phyloP scores from a whole-genome alignment of 23 red algal genomes.

The Agarophyton chilense region DNA sequence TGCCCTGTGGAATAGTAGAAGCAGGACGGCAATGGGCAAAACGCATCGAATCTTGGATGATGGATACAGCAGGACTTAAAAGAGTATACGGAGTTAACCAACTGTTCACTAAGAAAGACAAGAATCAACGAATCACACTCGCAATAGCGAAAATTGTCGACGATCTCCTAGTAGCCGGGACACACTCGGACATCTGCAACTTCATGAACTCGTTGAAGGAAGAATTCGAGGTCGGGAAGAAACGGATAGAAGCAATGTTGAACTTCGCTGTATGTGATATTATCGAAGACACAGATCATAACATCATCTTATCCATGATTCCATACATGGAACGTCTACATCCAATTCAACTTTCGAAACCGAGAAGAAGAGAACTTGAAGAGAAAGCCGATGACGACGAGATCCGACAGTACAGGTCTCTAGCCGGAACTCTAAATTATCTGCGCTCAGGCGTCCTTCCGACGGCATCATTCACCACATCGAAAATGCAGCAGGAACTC shows the following conservation, averaged over 20 bases:
- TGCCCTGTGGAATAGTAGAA: slow-evolving; percentile 34
- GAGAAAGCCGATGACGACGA: neutral
- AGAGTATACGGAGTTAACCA: slow-evolving; percentile 9
- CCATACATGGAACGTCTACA: neutral
- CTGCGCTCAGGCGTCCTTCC: slow-evolving; percentile 9
- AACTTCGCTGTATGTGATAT: slow-evolving; percentile 11
- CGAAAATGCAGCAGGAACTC: slow-evolving; percentile 11
- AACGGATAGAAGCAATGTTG: neutral
- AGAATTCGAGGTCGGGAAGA: slow-evolving; percentile 16
- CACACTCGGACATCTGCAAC: neutral
- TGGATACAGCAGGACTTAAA: neutral
- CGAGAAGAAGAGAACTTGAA: neutral
- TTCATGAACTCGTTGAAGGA: neutral
- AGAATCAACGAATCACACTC: neutral
- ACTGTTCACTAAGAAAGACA: neutral
- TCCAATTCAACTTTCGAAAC: neutral
- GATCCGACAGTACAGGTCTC: neutral
- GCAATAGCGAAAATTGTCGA: slow-evolving; percentile 19
- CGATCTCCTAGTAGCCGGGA: slow-evolving; percentile 24
- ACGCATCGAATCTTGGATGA: slow-evolving; percentile 14
- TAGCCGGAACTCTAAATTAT: slow-evolving; percentile 12
- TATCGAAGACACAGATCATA: neutral
- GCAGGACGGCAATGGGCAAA: slow-evolving; percentile 52
- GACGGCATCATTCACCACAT: neutral
- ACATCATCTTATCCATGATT: slow-evolving; percentile 16